Evolutionary conservation across 371 early-diverging fungal species (phyloP), one percentile per base, ranked within the genome.

Genomic region (Mucor velutinosus): DNA sequence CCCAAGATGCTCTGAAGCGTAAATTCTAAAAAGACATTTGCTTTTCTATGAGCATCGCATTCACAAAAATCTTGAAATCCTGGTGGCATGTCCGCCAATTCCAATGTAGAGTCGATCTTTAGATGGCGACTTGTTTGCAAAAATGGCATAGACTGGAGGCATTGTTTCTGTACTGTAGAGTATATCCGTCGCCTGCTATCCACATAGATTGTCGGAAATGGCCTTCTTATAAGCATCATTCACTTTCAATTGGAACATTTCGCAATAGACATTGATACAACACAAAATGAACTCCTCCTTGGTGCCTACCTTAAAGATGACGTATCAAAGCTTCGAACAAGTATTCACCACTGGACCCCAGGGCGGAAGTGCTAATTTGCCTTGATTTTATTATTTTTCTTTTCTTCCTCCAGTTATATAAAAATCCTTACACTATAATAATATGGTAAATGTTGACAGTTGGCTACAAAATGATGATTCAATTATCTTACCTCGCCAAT

Each of bases 351-450:
- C 53, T 53, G 53, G 53, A 53, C 53, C 53, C 53, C 53, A 53
- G 53, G 53, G 53, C 53, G 27, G 53, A 53, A 53, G 53, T 53
- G 27, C 53, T 53, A 53, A 53, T 53, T 53, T 25, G 53, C 53
- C 53, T 14, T 10, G 27, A 27, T 53, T 25, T 27, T 41, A 41
- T 53, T 53, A 25, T 14, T 53, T 51, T 23, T 53, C 23, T 53
- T 53, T 21, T 47, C 21, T 47, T 47, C 47, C 21, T 19, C 19
- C 47, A 47, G 47, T 47, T 47, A 21, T 14, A 55, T 55, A 55
- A 57, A 33, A 33, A 57, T 57, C 57, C 57, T 57, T 57, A 57
- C 57, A 57, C 33, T 57, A 32, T 32, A 30, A 29, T 57, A 57
- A 32, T 33, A 57, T 57, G 57, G 57, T 33, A 57, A 33, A 19